Percentiles rank a stretch among this genome's conserved stretches.
Conservation (phyloP, 371 early-diverging fungal species). For the Neoconidiobolus thromboides region DNA sequence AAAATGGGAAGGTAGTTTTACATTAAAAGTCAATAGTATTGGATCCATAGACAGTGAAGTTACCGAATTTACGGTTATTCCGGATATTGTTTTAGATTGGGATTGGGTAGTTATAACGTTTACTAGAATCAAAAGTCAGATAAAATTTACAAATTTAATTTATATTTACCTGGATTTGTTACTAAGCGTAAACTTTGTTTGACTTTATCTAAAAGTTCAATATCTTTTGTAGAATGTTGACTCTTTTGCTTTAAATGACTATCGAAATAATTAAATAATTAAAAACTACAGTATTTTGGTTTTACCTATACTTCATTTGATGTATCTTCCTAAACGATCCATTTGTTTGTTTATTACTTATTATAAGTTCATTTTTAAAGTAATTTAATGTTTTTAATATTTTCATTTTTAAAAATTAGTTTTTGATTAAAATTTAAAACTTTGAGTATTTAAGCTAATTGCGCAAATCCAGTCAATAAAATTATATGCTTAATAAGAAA, state of each 20-base stretch:
- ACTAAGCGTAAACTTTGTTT: neutral
- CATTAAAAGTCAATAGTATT: neutral
- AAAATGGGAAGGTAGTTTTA: neutral
- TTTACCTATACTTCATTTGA: neutral
- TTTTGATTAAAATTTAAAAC: neutral
- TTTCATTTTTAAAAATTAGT: neutral
- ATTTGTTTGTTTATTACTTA: neutral
- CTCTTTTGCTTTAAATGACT: too few relatives aligned
- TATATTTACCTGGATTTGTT: neutral
- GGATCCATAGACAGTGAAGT: neutral
- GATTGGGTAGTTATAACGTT: neutral
- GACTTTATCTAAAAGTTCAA: neutral
- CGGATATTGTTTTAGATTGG: neutral
- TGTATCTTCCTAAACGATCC: neutral
- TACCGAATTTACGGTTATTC: constrained; percentile 2
- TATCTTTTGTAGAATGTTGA: neutral
- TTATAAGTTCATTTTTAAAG: neutral
- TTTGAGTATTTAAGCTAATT: neutral
- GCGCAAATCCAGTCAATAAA: neutral
- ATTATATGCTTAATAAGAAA: too few relatives aligned
- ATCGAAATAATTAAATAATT: too few relatives aligned
- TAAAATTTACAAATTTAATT: neutral
- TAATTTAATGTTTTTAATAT: neutral
- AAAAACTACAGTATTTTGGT: neutral
- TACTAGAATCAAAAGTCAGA: neutral